Evolutionary conservation across 257 asterid species (phyloP), one percentile per base, ranked within the genome.

Genomic region (Solanum lignicaule): DNA sequence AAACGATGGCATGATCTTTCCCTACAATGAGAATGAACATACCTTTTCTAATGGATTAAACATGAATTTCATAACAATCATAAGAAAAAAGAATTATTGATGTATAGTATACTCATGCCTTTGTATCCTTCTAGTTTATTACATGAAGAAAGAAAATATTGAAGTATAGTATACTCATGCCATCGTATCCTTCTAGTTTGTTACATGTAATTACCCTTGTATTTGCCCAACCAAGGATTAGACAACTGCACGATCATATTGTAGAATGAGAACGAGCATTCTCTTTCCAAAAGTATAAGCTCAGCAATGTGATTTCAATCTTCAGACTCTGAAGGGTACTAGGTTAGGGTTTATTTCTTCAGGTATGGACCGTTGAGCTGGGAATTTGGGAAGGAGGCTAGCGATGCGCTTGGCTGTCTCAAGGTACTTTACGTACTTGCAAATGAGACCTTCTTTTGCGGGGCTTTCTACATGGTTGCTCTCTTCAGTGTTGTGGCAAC

Each of bases 371-470:
- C 88, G 90, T 14, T 87, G 91, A 4, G 91, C 85, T 35, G 95
- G 96, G 83, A 90, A 90, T 72, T 89, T 89, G 3, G 98, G 95
- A 38, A 93, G 95, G 78, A 85, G 65, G 62, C 39, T 52, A 39
- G 94, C 96, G 10, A 95, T 85, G 48, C 48, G 66, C 72, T 87
- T 91, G 58, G 98, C 97, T 11, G 92, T 83, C 89, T 94, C 95
- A 88, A 94, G 87, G 87, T 93, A 92, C 83, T 85, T 89, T 2
- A 84, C 72, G 36, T 90, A 91, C 86, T 74, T 89, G 75, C 76
- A 3, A 1, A 87, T 15, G 72, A 83, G 55, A n/a, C 87, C 90
- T 48, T 43, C 88, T 13, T 89, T 86, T 39, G 32, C 46, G 16
- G 32, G 66, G 20, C 68, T 35, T 29, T 39, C 79, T 46, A 29